phyloP scores from a whole-genome alignment of 495 filamentous ascomycete genomes.

The Penicillium waksmanii region DNA sequence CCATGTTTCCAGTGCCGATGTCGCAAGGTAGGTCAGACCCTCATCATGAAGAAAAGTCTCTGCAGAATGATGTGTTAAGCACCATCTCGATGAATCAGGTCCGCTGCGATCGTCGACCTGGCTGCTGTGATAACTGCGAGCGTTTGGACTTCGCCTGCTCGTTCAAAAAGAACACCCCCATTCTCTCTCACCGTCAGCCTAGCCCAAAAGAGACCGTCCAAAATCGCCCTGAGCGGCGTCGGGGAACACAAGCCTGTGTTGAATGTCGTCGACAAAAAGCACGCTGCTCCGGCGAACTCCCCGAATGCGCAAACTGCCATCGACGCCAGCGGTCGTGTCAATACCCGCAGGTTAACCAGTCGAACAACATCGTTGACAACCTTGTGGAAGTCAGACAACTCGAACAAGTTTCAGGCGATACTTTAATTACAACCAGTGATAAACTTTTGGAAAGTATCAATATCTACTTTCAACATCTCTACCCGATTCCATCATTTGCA shows the following conservation, averaged over 20 bases:
- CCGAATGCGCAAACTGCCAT: conserved; percentile 14
- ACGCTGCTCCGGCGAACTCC: conserved; percentile 20
- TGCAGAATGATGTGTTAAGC: neutral
- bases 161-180: conserved; percentile 3
- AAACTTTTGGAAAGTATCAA: conserved; percentile 7
- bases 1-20: conserved; percentile 25
- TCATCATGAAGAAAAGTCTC: neutral
- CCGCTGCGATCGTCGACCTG: conserved; percentile 20
- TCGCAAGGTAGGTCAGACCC: conserved; percentile 17
- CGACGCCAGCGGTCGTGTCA: conserved; percentile 7
- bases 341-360: conserved; percentile 9
- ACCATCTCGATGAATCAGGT: conserved; percentile 13
- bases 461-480: conserved; percentile 18
- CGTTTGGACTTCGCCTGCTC: conserved; percentile 21
- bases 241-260: conserved; percentile 17
- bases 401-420: neutral
- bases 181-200: neutral
- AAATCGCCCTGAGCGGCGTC: conserved; percentile 15
- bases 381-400: neutral
- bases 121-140: conserved; percentile 19
- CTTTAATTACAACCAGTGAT: neutral
- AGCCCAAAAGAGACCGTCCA: neutral
- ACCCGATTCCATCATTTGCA: conserved; percentile 22
- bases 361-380: neutral
- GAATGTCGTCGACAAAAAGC: conserved; percentile 21